Conservation (phyloP, 768 basidiomycete species). For the Lactifluus volemus region DNA sequence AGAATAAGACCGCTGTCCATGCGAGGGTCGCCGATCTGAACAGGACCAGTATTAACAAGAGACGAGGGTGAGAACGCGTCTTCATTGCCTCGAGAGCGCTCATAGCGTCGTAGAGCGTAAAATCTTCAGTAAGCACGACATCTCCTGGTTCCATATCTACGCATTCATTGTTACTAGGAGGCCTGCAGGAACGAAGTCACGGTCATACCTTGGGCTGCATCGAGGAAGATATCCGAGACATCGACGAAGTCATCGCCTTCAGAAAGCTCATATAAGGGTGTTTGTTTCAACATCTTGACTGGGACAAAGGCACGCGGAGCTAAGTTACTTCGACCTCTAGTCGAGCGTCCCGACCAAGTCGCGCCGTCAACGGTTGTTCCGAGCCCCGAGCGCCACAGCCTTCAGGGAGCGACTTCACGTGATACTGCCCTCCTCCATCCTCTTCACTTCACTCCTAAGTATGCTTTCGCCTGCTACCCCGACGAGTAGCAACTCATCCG, state of each 20-base stretch:
- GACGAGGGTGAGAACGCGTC: constrained; percentile 16
- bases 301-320: background rate
- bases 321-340: background rate
- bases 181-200: background rate
- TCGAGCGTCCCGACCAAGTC: background rate
- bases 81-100: constrained; percentile 72
- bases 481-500: constrained; percentile 33
- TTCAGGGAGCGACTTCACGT: background rate
- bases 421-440: background rate
- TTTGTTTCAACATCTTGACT: constrained; percentile 1
- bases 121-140: constrained; percentile 58
- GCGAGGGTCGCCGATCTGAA: constrained; percentile 80
- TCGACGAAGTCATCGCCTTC: constrained; percentile 56
- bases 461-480: constrained; percentile 15
- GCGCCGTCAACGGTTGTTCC: background rate
- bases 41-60: constrained; percentile 11
- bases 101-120: constrained; percentile 86
- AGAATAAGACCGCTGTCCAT: constrained; percentile 70
- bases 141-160: constrained; percentile 56
- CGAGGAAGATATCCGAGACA: constrained; percentile 48
- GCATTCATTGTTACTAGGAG: background rate
- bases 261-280: constrained; percentile 28
- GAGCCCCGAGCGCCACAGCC: too few species aligned
- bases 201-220: constrained; percentile 51
- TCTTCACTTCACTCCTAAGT: background rate